Evolutionary conservation across 495 filamentous ascomycete species (phyloP).

Genomic region (Halenospora varia): DNA sequence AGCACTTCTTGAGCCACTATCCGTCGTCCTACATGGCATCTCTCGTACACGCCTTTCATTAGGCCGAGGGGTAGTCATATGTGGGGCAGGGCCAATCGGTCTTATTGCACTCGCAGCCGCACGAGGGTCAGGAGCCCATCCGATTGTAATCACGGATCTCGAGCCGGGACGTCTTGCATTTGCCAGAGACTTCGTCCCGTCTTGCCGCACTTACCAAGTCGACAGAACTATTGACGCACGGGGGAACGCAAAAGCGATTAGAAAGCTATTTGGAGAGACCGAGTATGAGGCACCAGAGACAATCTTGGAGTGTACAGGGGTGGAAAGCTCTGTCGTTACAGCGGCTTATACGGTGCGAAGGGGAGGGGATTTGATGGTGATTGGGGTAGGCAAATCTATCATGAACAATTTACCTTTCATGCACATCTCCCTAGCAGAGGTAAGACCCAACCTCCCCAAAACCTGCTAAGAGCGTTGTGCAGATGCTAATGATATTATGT

Average conservation of each 20-base stretch:
- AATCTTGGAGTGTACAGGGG: conserved; percentile 61
- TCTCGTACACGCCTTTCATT: conserved; percentile 38
- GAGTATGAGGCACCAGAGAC: conserved; percentile 42
- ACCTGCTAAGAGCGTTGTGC: not conserved
- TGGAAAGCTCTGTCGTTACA: conserved; percentile 54
- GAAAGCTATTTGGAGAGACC: too few species aligned
- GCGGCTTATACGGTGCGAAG: conserved; percentile 52
- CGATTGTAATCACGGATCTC: conserved; percentile 60
- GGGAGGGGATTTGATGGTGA: conserved; percentile 57
- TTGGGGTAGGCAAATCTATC: conserved; percentile 55
- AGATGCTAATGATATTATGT: too few species aligned
- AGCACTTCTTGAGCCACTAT: conserved; percentile 50
- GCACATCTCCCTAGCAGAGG: conserved; percentile 57
- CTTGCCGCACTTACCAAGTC: conserved; percentile 49
- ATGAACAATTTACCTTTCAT: conserved; percentile 66
- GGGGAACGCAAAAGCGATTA: too few species aligned
- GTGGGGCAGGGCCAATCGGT: conserved; percentile 52
- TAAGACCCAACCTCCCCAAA: conserved; percentile 6
- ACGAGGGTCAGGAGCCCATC: conserved; percentile 58
- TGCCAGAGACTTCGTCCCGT: conserved; percentile 54
- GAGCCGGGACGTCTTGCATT: conserved; percentile 52
- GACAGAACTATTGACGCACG: conserved; percentile 36
- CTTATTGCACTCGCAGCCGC: conserved; percentile 46
- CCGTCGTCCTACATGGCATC: conserved; percentile 50
- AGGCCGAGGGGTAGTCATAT: conserved; percentile 46